phyloP scores from a whole-genome alignment of 805 yeast genomes.

The Starmerella sp. region DNA sequence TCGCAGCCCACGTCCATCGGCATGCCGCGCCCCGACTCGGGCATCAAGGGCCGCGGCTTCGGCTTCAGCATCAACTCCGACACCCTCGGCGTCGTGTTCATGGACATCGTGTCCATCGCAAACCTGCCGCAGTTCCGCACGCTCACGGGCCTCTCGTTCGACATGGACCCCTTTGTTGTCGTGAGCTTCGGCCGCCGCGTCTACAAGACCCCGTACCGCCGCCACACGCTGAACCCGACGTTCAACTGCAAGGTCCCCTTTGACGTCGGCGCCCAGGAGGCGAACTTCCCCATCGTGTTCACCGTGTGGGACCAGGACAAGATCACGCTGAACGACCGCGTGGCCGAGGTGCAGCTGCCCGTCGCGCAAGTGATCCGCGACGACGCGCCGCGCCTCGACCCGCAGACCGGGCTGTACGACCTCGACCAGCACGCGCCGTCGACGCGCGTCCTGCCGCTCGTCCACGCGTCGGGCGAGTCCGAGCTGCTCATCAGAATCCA shows the following conservation, averaged over 20 bases:
- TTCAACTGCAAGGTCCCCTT: slow-evolving; percentile 73
- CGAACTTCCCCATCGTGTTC: slow-evolving; percentile 53
- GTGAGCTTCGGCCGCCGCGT: slow-evolving; percentile 82
- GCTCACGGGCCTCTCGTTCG: slow-evolving; percentile 65
- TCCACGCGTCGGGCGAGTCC: slow-evolving; percentile 19
- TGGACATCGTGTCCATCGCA: slow-evolving; percentile 62
- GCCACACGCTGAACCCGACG: slow-evolving; percentile 72
- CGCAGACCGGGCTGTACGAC: slow-evolving; percentile 29
- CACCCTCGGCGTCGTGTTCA: slow-evolving; percentile 54
- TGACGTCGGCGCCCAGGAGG: slow-evolving; percentile 59
- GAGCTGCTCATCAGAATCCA: slow-evolving; percentile 48
- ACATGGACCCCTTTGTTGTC: slow-evolving; percentile 94
- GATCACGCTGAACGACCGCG: slow-evolving; percentile 70
- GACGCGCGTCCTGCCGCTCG: slow-evolving; percentile 15
- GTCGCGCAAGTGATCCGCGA: slow-evolving; percentile 37
- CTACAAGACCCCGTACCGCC: slow-evolving; percentile 71
- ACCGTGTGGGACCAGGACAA: slow-evolving; percentile 75
- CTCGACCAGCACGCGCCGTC: slow-evolving; percentile 16
- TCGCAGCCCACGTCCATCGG: slow-evolving; percentile 11
- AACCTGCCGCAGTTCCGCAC: slow-evolving; percentile 71
- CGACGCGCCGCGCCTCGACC: slow-evolving; percentile 28
- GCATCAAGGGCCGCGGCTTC: slow-evolving; percentile 10
- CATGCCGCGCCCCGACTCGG: slow-evolving; percentile 3
- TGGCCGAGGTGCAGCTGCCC: slow-evolving; percentile 54
- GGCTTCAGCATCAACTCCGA: slow-evolving; percentile 21